A percentile compares a stretch with the other conserved stretches of the same genome.
phyloP scores from a whole-genome alignment of 2,329 filamentous ascomycete species.

The Cordyceps pruinosa region DNA sequence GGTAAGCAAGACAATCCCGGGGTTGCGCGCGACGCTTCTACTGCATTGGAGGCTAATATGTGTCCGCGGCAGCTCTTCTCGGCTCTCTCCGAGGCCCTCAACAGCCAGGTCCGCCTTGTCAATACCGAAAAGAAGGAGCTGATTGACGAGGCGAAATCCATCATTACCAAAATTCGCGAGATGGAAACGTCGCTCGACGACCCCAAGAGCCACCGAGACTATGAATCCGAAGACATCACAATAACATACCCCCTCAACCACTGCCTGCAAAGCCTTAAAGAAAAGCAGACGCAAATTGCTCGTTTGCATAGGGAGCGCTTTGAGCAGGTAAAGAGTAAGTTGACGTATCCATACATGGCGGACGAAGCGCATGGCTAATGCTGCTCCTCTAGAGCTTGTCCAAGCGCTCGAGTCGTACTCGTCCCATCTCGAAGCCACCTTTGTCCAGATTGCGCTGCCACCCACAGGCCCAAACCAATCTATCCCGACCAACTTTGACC shows the following conservation, averaged over 20 bases:
- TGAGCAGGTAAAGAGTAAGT: constrained; percentile 87
- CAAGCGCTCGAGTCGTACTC: constrained; percentile 94
- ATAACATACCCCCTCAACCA: constrained; percentile 77
- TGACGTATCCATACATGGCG: neutral
- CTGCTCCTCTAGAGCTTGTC: constrained; percentile 63
- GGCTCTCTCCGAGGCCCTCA: constrained; percentile 83
- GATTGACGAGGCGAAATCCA: constrained; percentile 79
- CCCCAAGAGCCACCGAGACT: constrained; percentile 55
- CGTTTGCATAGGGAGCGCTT: constrained; percentile 85
- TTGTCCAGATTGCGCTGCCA: constrained; percentile 78
- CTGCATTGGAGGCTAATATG: neutral
- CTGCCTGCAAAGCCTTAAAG: constrained; percentile 74
- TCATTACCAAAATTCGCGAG: constrained; percentile 80
- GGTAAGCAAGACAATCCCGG: constrained; percentile 45
- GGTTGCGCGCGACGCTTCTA: neutral
- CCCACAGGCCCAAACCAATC: constrained; percentile 71
- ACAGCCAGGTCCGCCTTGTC: constrained; percentile 81
- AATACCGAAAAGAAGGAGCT: constrained; percentile 83
- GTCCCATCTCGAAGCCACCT: constrained; percentile 84
- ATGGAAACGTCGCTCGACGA: constrained; percentile 90
- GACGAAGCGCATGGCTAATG: constrained; percentile 6
- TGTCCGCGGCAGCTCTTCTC: constrained; percentile 65
- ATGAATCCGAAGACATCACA: constrained; percentile 61
- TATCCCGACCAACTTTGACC: constrained; percentile 77
- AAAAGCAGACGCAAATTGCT: constrained; percentile 75